phyloP scores from a whole-genome alignment of 805 yeast species.

The Candida xiaguanensis region DNA sequence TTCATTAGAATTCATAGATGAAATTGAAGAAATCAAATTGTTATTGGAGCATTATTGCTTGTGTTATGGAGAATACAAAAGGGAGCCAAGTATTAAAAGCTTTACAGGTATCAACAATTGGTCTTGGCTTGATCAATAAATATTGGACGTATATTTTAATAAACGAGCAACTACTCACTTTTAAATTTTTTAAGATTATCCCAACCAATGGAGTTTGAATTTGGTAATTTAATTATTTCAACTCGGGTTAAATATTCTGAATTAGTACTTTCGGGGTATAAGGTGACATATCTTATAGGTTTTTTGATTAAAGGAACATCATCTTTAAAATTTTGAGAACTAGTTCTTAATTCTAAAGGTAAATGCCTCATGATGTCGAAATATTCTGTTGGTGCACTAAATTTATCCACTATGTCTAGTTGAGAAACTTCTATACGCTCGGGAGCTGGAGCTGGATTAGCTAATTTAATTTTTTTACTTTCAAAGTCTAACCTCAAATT shows the following conservation, averaged over 20 bases:
- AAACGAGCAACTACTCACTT: too few relatives aligned
- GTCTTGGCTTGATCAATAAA: slow-evolving; percentile 3
- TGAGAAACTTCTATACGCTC: slow-evolving; percentile 17
- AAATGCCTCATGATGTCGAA: slow-evolving; percentile 28
- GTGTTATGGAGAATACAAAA: slow-evolving; percentile 23
- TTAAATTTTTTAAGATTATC: slow-evolving; percentile 37
- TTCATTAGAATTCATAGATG: slow-evolving; percentile 65
- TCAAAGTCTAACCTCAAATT: slow-evolving; percentile 11
- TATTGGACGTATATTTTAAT: slow-evolving; percentile 4
- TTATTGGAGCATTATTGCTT: slow-evolving; percentile 61
- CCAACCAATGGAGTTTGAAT: slow-evolving; percentile 42
- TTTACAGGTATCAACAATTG: slow-evolving; percentile 6
- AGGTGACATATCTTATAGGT: slow-evolving; percentile 31
- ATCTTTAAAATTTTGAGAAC: slow-evolving; percentile 11
- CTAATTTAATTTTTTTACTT: slow-evolving; percentile 10
- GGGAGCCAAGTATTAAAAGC: not conserved
- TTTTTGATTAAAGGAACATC: slow-evolving; percentile 23
- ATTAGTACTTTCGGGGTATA: slow-evolving; percentile 26
- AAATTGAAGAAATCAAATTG: slow-evolving; percentile 64
- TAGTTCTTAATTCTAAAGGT: slow-evolving; percentile 29
- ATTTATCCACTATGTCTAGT: slow-evolving; percentile 22
- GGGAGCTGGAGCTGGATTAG: slow-evolving; percentile 17
- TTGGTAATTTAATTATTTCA: slow-evolving; percentile 40
- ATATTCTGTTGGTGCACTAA: slow-evolving; percentile 31
- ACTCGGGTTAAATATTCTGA: slow-evolving; percentile 34